Conservation (phyloP, 345 rosid species). For the Brassica napus region Da-Ae NC_063445.1:56562501-56563000, state of each 20-base stretch:
- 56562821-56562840: neutral
- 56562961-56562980: too few relatives aligned
- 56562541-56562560: neutral
- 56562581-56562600: neutral
- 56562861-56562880: neutral
- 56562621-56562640: conserved; percentile 75
- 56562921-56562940: too few relatives aligned
- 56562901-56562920: too few relatives aligned
- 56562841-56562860: neutral
- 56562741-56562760: conserved; percentile 28
- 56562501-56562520: conserved; percentile 59
- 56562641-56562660: conserved; percentile 53
- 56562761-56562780: neutral
- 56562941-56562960: too few relatives aligned
- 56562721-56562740: conserved; percentile 16
- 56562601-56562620: conserved; percentile 45
- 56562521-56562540: conserved; percentile 59
- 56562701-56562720: conserved; percentile 53
- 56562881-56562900: neutral
- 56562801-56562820: neutral
- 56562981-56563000: too few relatives aligned
- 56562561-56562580: neutral
- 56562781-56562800: neutral
- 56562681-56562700: conserved; percentile 61
- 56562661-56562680: conserved; percentile 67